phyloP scores from a whole-genome alignment of 2,329 filamentous ascomycete species.

The Trichoderma cornu-damae region DNA sequence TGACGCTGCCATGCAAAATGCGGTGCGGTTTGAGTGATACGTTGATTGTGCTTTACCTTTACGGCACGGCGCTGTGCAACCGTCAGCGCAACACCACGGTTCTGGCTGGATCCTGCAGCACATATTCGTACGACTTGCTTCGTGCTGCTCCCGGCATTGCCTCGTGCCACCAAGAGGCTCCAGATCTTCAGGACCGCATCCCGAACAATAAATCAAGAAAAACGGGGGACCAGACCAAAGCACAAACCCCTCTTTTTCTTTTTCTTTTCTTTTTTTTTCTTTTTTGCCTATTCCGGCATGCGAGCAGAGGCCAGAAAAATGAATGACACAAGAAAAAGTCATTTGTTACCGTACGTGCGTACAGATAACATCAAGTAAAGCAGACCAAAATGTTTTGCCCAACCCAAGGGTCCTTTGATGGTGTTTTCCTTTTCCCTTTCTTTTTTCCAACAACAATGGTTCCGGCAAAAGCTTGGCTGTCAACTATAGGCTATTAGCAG shows the following conservation, averaged over 20 bases:
- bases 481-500: too few species aligned
- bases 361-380: too few species aligned
- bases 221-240: neutral
- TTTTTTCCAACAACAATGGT: too few species aligned
- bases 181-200: conserved; percentile 7
- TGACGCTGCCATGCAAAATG: neutral
- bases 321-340: too few species aligned
- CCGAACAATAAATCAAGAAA: neutral
- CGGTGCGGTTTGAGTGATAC: neutral
- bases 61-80: neutral
- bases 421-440: too few species aligned
- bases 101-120: neutral
- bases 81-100: neutral
- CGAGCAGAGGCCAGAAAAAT: neutral
- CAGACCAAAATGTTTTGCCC: too few species aligned
- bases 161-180: neutral
- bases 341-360: too few species aligned
- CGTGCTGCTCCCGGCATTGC: neutral
- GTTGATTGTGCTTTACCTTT: neutral
- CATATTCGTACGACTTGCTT: too few species aligned
- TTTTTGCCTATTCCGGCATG: neutral
- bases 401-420: neutral
- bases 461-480: too few species aligned
- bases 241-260: neutral
- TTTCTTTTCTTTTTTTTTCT: too few species aligned